Base-by-base conservation (phyloP, 768 basidiomycete species). In the Polyporus arcularius region DNA sequence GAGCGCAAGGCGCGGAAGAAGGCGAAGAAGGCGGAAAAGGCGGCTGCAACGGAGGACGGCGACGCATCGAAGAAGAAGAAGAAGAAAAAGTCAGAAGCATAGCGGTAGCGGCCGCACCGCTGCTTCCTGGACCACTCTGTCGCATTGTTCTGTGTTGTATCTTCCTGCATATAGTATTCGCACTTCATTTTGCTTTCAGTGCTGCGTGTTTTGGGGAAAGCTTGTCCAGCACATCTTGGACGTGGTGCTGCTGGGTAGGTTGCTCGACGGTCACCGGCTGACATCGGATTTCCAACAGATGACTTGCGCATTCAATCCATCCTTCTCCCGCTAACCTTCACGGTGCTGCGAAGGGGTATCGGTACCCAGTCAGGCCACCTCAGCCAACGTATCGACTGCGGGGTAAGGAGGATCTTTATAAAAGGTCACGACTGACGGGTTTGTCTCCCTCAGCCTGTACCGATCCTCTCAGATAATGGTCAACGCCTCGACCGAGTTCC, bases 1-100 rank as follows among this genome's bases (percentile, higher is more conserved):
- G 90, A 94, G 73, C 83, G 85, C 60, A 94, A 93, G 75, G 90
- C 87, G 39, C 81, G 79, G 70, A 92, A 87, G 75, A 87, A 87
- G 77, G 89, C 88, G 2, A 79, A 79, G 65, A 92, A 91, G 72
- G 92, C 88, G 15, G 88, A 88, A 70, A 93, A 93, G 73, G 84
- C 84, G 41, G 56, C 55, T 4, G 21, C 60, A 39, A 53, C 40
- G 2, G 61, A 49, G 28, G 62, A 55, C 30, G 52, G 46, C 10
- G 62, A 55, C 14, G 76, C 73, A 3, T 80, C 79, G 18, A 78
- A 76, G 26, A 73, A 85, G 70, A 86, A 86, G 74, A 88, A 88
- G 73, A 87, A 87, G 71, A 81, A 81, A 57, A 68, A 72, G 64
- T 71, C 74, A 4, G 72, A 73, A 61, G 73, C 70, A 63, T 74